These are phyloP conservation scores for Ceratobasidium sp. DNA, from an alignment of 1,284 basidiomycete species.

Conservation along the genomic window DNA sequence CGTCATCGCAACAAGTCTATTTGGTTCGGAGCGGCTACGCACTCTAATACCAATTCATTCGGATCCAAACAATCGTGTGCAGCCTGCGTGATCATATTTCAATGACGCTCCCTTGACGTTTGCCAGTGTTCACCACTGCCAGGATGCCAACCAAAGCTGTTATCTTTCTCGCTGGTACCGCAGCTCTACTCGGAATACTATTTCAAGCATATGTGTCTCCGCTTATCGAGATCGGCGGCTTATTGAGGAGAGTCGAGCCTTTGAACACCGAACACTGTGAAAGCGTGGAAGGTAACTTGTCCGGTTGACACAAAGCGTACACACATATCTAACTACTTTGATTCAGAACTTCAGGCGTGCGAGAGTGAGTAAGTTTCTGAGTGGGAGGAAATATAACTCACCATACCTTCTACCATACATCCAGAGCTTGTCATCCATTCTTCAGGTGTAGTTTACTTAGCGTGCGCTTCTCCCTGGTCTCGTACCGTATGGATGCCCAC, in stretches of 20 bases:
- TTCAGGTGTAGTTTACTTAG: constrained; percentile 31
- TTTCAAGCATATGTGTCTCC: constrained; percentile 20
- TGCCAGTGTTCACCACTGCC: too few species aligned
- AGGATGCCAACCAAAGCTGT: constrained; percentile 7
- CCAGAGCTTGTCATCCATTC: constrained; percentile 25
- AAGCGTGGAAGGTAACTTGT: constrained; percentile 14
- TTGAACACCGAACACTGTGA: constrained; percentile 25
- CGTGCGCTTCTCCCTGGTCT: constrained; percentile 26
- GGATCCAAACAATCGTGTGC: too few species aligned
- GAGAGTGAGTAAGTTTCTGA: constrained; percentile 62
- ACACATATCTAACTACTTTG: too few species aligned
- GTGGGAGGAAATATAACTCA: constrained; percentile 9
- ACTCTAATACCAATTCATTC: too few species aligned
- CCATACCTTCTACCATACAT: constrained; percentile 2
- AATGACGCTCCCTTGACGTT: too few species aligned
- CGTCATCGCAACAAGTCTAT: too few species aligned
- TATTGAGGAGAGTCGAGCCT: constrained; percentile 18
- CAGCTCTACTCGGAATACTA: background rate
- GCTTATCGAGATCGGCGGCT: background rate
- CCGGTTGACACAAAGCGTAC: too few species aligned
- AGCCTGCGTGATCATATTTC: too few species aligned
- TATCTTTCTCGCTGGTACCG: background rate
- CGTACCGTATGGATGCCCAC: constrained; percentile 20
- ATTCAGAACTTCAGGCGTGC: constrained; percentile 65
- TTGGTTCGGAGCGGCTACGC: too few species aligned